Evolutionary conservation across 2,329 filamentous ascomycete species (phyloP).

Genomic region (Cladosporium sp.): DNA sequence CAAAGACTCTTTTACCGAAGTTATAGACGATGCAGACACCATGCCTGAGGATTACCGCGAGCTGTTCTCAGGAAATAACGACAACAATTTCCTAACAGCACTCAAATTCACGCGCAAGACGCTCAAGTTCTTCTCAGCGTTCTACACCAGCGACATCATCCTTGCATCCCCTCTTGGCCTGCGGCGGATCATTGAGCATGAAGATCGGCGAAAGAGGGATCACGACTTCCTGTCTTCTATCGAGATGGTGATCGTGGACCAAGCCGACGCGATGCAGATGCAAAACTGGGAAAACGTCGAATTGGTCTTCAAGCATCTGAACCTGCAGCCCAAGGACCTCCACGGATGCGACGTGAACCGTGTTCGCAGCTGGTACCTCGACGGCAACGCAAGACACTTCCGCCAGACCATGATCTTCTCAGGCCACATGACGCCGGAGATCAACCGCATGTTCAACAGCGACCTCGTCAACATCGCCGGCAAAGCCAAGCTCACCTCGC

Average conservation of each 20-base stretch:
- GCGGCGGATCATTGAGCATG: slow-evolving; percentile 79
- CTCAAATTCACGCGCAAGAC: slow-evolving; percentile 96
- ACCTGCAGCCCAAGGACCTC: slow-evolving; percentile 71
- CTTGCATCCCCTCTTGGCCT: slow-evolving; percentile 85
- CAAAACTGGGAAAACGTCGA: slow-evolving; percentile 98
- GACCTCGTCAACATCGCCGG: slow-evolving; percentile 77
- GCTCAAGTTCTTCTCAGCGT: slow-evolving; percentile 87
- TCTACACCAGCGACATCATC: slow-evolving; percentile 95
- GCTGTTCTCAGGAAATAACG: slow-evolving; percentile 88
- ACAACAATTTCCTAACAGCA: slow-evolving; percentile 95
- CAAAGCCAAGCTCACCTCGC: slow-evolving; percentile 62
- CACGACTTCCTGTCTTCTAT: slow-evolving; percentile 91
- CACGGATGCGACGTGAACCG: slow-evolving; percentile 93
- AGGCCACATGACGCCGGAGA: slow-evolving; percentile 80
- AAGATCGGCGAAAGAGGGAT: slow-evolving; percentile 65
- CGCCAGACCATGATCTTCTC: slow-evolving; percentile 81
- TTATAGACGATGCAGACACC: slow-evolving; percentile 62
- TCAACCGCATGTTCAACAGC: slow-evolving; percentile 69
- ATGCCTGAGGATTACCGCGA: slow-evolving; percentile 83
- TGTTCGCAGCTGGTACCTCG: slow-evolving; percentile 87
- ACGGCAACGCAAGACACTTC: slow-evolving; percentile 70
- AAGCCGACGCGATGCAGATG: slow-evolving; percentile 89
- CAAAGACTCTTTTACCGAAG: slow-evolving; percentile 69
- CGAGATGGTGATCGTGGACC: slow-evolving; percentile 83
- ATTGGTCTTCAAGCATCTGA: slow-evolving; percentile 85